These are phyloP conservation scores for Ustilago loliicola DNA, from an alignment of 1,284 basidiomycete species.

Conservation along the genomic window DNA sequence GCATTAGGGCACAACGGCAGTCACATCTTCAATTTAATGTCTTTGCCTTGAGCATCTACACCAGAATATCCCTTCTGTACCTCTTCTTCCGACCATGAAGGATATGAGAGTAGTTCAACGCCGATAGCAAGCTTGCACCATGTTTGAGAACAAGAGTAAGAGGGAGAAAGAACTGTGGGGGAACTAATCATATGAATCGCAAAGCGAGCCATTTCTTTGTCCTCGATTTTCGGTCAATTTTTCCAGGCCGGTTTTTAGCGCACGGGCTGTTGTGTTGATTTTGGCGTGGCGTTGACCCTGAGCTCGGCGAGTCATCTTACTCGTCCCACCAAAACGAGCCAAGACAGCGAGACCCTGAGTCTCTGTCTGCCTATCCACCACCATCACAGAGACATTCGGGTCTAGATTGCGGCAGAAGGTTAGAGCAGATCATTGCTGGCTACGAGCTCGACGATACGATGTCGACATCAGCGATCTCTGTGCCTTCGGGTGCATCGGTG, in stretches of 20 bases:
- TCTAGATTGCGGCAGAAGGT: background rate
- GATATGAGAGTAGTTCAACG: background rate
- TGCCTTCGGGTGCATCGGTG: constrained; percentile 6
- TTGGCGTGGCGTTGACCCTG: background rate
- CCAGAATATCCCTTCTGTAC: no score
- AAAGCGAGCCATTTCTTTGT: background rate
- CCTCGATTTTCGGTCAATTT: constrained; percentile 4
- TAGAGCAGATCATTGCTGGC: background rate
- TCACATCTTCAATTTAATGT: background rate
- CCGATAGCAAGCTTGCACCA: background rate
- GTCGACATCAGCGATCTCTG: constrained; percentile 26
- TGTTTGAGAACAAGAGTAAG: background rate
- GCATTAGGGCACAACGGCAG: background rate
- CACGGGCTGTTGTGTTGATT: background rate
- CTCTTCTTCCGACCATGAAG: background rate
- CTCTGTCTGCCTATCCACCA: background rate
- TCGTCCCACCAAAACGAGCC: background rate
- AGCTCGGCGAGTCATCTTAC: background rate
- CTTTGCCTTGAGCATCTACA: background rate
- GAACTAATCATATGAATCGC: background rate
- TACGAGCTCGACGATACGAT: background rate
- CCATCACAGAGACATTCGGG: background rate
- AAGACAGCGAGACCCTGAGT: background rate
- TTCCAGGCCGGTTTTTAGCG: background rate
- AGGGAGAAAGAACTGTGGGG: background rate